Evolutionary conservation across 805 yeast genomes (phyloP).

Genomic region (Maudiozyma turicensis): DNA sequence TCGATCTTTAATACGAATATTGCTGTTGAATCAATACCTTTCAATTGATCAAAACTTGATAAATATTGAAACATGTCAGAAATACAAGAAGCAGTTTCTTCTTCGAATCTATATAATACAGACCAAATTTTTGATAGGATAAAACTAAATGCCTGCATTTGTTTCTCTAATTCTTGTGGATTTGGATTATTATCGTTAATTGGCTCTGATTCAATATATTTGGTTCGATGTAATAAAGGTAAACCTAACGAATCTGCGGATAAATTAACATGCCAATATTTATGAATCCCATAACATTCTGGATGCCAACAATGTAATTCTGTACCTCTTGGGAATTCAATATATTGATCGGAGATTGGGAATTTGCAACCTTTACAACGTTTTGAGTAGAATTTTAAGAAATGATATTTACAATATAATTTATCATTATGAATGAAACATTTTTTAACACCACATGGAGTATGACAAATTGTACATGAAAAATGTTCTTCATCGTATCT

Average conservation of each 20-base stretch:
- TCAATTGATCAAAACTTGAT: slow-evolving; percentile 56
- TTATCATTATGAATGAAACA: slow-evolving; percentile 79
- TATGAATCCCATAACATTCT: slow-evolving; percentile 95
- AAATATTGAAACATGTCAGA: slow-evolving; percentile 86
- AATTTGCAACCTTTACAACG: slow-evolving; percentile 90
- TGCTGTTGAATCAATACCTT: slow-evolving; percentile 64
- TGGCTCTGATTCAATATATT: slow-evolving; percentile 13
- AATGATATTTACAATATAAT: slow-evolving; percentile 87
- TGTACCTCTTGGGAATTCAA: slow-evolving; percentile 85
- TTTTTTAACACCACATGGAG: slow-evolving; percentile 82
- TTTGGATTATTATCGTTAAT: slow-evolving; percentile 31
- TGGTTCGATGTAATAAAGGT: slow-evolving; percentile 23
- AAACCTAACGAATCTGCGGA: slow-evolving; percentile 51
- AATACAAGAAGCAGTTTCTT: slow-evolving; percentile 77
- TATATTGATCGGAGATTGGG: slow-evolving; percentile 88
- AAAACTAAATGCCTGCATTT: slow-evolving; percentile 59
- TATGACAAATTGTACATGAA: slow-evolving; percentile 77
- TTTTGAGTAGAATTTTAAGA: slow-evolving; percentile 74
- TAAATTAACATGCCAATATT: slow-evolving; percentile 87
- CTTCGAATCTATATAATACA: slow-evolving; percentile 80
- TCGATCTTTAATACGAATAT: slow-evolving; percentile 64
- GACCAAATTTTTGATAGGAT: slow-evolving; percentile 66
- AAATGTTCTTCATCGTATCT: slow-evolving; percentile 94
- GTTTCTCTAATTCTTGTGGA: slow-evolving; percentile 40
- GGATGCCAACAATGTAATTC: slow-evolving; percentile 97